Conservation (phyloP, 768 basidiomycete species). For the Lactarius psammicola region DNA sequence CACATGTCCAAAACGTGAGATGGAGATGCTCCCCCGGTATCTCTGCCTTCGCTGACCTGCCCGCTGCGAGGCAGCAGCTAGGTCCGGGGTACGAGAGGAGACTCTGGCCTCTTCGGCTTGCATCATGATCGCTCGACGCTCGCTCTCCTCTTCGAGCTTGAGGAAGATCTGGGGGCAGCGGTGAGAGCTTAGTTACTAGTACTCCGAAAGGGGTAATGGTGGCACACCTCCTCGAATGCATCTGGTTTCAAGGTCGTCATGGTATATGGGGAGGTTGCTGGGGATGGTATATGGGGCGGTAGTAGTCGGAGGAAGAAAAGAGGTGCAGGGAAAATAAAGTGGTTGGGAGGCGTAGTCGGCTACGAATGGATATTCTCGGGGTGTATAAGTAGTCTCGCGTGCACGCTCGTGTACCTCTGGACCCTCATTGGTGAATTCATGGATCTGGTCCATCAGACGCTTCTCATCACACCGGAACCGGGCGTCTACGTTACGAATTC, state of each 20-base stretch:
- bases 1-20: constrained; percentile 63
- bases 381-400: constrained; percentile 17
- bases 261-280: background rate
- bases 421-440: constrained; percentile 19
- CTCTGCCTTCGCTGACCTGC: constrained; percentile 32
- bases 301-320: constrained; percentile 5
- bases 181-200: background rate
- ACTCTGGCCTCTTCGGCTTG: constrained; percentile 33
- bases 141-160: constrained; percentile 56
- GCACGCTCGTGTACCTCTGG: constrained; percentile 12
- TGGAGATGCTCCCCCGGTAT: constrained; percentile 52
- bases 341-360: constrained; percentile 12
- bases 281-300: constrained; percentile 9
- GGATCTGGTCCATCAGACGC: constrained; percentile 23
- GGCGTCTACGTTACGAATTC: constrained; percentile 22
- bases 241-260: constrained; percentile 24
- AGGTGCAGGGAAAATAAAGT: constrained; percentile 15
- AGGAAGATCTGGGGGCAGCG: constrained; percentile 48
- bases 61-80: constrained; percentile 17
- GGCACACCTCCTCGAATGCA: constrained; percentile 28
- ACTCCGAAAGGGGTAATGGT: background rate
- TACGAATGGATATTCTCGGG: constrained; percentile 9
- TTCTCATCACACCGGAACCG: constrained; percentile 26
- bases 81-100: constrained; percentile 13
- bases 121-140: constrained; percentile 42